Evolutionary conservation across 345 rosid species (phyloP), one percentile per base, ranked within the genome.

Genomic region (Gossypium bickii): DNA sequence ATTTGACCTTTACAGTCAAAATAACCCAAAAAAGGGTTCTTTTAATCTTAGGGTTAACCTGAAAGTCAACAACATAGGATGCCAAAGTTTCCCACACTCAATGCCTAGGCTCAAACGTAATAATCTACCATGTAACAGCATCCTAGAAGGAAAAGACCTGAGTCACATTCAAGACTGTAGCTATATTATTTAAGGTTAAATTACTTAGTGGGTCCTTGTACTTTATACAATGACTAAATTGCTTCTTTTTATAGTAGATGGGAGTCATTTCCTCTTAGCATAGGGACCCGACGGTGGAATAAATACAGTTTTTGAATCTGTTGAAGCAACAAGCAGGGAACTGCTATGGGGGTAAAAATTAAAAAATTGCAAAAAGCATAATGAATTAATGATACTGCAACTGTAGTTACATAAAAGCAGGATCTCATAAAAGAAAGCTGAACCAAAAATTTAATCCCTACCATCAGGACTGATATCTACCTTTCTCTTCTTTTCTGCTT

Each of bases 401-500:
- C 72, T 45, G 24, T 25, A 74, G 80, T 52, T 47, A 59, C 64
- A 65, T n/a, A 51, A 73, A 74, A 16, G 70, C 22, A 29, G 41
- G 48, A 81, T 16, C 11, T 68, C 25, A 22, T 57, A 41, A 67
- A 34, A 24, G 41, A 76, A 74, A 77, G 75, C 67, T 77, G 74
- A 52, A 29, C 67, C 27, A 44, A 74, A 60, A 74, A 25, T 74
- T 71, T 24, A 59, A 34, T 60, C 52, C 61, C 76, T 18, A 65
- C 13, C 8, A 61, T 59, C 48, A 44, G 65, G 70, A 34, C 29
- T 55, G 41, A 68, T 51, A 66, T 72, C 63, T 49, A 41, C 71
- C 70, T 78, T 76, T 77, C 70, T 71, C 38, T 77, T 34, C 41
- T 79, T 76, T 76, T 61, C 74, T 77, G 52, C 65, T 38, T 53